Evolutionary conservation across 164 flowering plant species (phyloP), one percentile per base, ranked within the genome.

Genomic region (Berberis vulgaris): DNA sequence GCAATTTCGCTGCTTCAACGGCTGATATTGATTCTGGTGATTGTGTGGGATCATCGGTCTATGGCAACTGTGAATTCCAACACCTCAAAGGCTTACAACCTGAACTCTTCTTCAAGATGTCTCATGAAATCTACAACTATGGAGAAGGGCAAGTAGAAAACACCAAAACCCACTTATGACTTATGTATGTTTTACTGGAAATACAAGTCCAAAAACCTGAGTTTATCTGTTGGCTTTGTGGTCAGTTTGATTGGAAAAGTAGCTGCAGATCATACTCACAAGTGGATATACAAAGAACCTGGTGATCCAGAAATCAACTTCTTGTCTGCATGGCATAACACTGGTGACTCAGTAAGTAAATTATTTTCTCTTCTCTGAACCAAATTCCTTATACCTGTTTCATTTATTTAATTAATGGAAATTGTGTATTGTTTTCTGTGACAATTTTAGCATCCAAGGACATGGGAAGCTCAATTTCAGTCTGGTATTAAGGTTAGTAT

Each of bases 381-480:
- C 5, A 6, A 10, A 10, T 50, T 62, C 50, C 2, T 65, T 46
- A 13, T 68, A 44, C 13, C 7, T 52, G 42, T 50, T 40, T 40
- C 6, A 64, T 55, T 7, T 54, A 26, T 26, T 26, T 1, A 7
- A 0, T 54, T 13, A 49, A 41, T 43, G 45, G 39, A 9, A 46
- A 59, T 66, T 41, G 7, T 2, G 7, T 26, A 45, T 56, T 41
- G 45, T 50, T 1, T 38, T 54, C 40, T 8, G 7, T 10, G 39
- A 40, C 45, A 56, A 57, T 68, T 72, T 59, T 84, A 94, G 99
- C 86, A 86, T 57, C 99, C 99, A 63, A 88, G 99, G 81, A 90
- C 99, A 57, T 94, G 99, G 98, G 97, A 94, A 70, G 95, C 95
- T 44, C 98, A 94, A 77, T 94, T 94, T 70, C 97, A 87, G 74